These are phyloP conservation scores for Ceratocystis cacaofunesta DNA, from an alignment of 2,329 filamentous ascomycete species.

Conservation along the genomic window DNA sequence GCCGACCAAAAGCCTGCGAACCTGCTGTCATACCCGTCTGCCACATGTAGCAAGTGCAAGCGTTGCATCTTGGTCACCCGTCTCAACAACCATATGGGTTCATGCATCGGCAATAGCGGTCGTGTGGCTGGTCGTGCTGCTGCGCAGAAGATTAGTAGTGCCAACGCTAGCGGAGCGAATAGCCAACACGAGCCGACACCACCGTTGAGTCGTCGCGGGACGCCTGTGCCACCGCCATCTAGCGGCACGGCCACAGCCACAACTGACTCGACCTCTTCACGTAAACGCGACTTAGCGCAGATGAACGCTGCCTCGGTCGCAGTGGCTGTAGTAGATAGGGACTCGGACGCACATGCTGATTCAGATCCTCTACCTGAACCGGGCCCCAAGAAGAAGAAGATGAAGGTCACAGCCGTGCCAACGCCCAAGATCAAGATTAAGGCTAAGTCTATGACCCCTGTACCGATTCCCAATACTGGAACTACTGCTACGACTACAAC, in stretches of 20 bases:
- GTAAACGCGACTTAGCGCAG: slow-evolving; percentile 42
- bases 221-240: slow-evolving; percentile 32
- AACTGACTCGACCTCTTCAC: slow-evolving; percentile 37
- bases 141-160: slow-evolving; percentile 48
- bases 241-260: slow-evolving; percentile 20
- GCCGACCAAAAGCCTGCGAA: slow-evolving; percentile 44
- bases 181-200: slow-evolving; percentile 43
- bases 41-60: slow-evolving; percentile 53
- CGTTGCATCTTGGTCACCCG: slow-evolving; percentile 49
- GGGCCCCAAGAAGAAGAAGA: slow-evolving; percentile 43
- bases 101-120: slow-evolving; percentile 51
- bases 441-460: slow-evolving; percentile 27
- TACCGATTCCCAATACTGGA: slow-evolving; percentile 14
- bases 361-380: slow-evolving; percentile 19
- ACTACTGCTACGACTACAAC: slow-evolving; percentile 15
- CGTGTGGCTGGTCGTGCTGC: slow-evolving; percentile 47
- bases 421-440: slow-evolving; percentile 37
- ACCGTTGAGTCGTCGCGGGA: slow-evolving; percentile 48
- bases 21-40: slow-evolving; percentile 48
- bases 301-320: slow-evolving; percentile 34
- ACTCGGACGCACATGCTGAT: slow-evolving; percentile 2
- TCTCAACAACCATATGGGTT: slow-evolving; percentile 54
- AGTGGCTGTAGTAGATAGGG: slow-evolving; percentile 31
- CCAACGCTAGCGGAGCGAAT: slow-evolving; percentile 29
- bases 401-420: slow-evolving; percentile 29